These are phyloP conservation scores for Pichia sp. DNA, from an alignment of 1,139 yeast species.

Conservation along the genomic window DNA sequence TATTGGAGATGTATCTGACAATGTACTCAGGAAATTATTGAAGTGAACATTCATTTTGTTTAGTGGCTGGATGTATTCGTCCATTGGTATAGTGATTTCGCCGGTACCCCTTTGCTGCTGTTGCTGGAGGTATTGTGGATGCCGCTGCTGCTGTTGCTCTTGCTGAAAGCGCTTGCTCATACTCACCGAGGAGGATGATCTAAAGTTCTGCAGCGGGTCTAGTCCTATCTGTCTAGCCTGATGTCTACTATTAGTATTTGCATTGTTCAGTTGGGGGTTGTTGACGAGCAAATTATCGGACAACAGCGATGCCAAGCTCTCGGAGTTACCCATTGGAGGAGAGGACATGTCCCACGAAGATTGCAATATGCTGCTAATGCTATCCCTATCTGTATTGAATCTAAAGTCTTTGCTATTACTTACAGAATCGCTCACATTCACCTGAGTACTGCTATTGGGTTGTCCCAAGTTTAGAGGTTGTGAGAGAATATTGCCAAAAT, in stretches of 20 bases:
- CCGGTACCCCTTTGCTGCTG: conserved; percentile 29
- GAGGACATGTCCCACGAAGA: conserved; percentile 24
- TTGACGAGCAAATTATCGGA: conserved; percentile 10
- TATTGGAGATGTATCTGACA: conserved; percentile 13
- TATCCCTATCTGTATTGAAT: background rate
- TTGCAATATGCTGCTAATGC: conserved; percentile 12
- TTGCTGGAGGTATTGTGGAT: conserved; percentile 2
- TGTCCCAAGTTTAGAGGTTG: background rate
- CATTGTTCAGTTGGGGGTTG: background rate
- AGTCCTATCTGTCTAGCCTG: conserved; percentile 24
- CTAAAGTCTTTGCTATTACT: background rate
- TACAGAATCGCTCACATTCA: background rate
- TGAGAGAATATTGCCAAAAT: background rate
- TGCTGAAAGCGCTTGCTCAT: conserved; percentile 3
- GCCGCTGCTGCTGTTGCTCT: conserved; percentile 5
- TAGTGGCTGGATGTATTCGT: conserved; percentile 34
- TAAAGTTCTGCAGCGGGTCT: conserved; percentile 25
- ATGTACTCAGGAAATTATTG: conserved; percentile 21
- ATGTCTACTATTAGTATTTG: background rate
- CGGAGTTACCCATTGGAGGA: conserved; percentile 20
- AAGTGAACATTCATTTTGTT: conserved; percentile 29
- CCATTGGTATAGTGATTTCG: conserved; percentile 38
- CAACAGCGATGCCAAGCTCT: conserved; percentile 18
- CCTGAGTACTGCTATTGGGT: too few species aligned
- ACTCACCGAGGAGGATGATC: conserved; percentile 11